Evolutionary conservation across 306 rosid genomes (phyloP), one percentile per base, ranked within the genome.

Genomic region (Quercus dentata): DNA sequence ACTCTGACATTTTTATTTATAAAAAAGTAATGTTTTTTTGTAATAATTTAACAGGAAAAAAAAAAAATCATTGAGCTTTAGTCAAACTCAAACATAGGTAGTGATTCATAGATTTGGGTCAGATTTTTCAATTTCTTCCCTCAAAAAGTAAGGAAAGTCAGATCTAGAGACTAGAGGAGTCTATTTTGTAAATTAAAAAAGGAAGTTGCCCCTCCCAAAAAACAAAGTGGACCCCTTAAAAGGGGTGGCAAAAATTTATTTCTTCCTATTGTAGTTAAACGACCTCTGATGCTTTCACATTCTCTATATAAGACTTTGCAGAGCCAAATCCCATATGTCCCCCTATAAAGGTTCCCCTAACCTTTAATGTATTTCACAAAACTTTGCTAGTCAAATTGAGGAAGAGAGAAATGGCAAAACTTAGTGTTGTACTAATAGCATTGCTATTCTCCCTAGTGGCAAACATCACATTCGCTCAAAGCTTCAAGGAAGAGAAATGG

Each of bases 371-470:
- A 14, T 20, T 59, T 20, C 28, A 58, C 65, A 21, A 59, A 23
- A 57, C 15, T 49, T 49, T 49, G 17, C 54, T 3, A 49, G 54
- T 10, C 17, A 49, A 49, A 49, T 49, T 12, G 54, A 12, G 54
- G 54, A 28, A 14, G 69, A 30, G 31, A 55, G 67, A 71, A 61
- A 91, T 90, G 97, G 44, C 86, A n/a, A 90, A 83, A 38, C 76
- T 57, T 28, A 44, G 62, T 4, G 27, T 46, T 35, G 2, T 76
- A 13, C 5, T 79, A 46, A 67, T 72, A 41, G 12, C 0, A 41
- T 8, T 41, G 31, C 28, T 87, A 52, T 3, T 81, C 54, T 21
- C 76, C 41, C 17, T 77, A 13, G 8, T 77, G 19, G 25, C 76
- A 74, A 75, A 28, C 23, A 70, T 57, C 17, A 62, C 71, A 33